phyloP scores from a whole-genome alignment of 2,329 filamentous ascomycete genomes.

The Aspergillus spinulosporus region DNA sequence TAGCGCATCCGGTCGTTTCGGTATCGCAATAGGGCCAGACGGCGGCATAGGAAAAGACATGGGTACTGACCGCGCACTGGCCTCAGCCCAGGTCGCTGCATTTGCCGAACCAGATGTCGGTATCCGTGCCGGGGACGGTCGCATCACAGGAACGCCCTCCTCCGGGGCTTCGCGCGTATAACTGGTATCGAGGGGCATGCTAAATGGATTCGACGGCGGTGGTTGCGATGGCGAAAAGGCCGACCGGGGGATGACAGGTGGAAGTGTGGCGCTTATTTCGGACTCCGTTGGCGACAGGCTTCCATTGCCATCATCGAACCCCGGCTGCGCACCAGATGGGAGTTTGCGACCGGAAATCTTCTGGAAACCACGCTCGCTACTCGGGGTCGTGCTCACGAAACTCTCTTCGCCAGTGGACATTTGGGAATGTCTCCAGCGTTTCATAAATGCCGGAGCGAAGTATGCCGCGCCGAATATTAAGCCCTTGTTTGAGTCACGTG shows the following conservation, averaged over 20 bases:
- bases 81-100: constrained; percentile 26
- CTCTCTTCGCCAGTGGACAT: constrained; percentile 38
- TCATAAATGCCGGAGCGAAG: constrained; percentile 41
- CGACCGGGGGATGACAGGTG: constrained; percentile 28
- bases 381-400: constrained; percentile 32
- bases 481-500: constrained; percentile 40
- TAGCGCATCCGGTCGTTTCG: constrained; percentile 39
- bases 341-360: constrained; percentile 53
- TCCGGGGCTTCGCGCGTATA: constrained; percentile 35
- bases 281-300: constrained; percentile 27
- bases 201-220: constrained; percentile 32
- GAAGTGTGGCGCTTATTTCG: constrained; percentile 26
- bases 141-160: constrained; percentile 37
- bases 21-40: constrained; percentile 26
- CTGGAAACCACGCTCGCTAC: constrained; percentile 51
- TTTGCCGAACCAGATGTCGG: constrained; percentile 42
- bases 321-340: constrained; percentile 47
- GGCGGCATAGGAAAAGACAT: constrained; percentile 21
- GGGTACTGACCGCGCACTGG: constrained; percentile 28
- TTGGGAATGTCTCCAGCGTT: constrained; percentile 43
- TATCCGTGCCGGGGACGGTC: constrained; percentile 46
- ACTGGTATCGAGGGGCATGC: constrained; percentile 33
- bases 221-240: constrained; percentile 28
- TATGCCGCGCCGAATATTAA: constrained; percentile 42
- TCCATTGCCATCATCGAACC: constrained; percentile 45